Percentiles rank a stretch among this genome's conserved stretches.
Evolutionary conservation across 2,329 filamentous ascomycete genomes (phyloP).

Genomic region (Cordyceps militaris): DNA sequence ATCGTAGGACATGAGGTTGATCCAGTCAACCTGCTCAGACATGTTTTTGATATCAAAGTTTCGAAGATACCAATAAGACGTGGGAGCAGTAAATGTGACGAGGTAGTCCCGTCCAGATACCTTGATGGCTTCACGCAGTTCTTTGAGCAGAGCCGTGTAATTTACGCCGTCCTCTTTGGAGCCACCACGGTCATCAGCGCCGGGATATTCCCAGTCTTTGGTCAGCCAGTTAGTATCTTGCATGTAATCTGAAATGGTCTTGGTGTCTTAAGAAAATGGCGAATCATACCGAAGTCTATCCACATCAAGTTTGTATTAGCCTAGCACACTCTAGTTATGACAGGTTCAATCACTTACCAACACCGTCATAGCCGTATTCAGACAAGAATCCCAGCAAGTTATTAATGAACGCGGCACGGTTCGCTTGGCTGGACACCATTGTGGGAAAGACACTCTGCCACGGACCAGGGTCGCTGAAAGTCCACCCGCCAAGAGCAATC

Average conservation of each 20-base stretch:
- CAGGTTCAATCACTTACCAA: too few species aligned
- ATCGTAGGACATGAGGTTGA: conserved; percentile 15
- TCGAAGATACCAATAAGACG: conserved; percentile 21
- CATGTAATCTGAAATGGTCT: too few species aligned
- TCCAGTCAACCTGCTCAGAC: conserved; percentile 7
- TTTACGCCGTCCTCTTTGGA: conserved; percentile 15
- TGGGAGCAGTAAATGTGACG: conserved; percentile 16
- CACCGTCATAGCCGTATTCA: conserved; percentile 21
- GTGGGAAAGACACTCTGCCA: conserved; percentile 22
- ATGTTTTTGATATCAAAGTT: conserved; percentile 14
- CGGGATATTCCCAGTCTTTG: conserved; percentile 24
- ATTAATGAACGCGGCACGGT: conserved; percentile 29
- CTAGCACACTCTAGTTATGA: too few species aligned
- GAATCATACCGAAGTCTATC: too few species aligned
- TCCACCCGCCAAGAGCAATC: conserved; percentile 35
- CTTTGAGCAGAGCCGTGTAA: conserved; percentile 15
- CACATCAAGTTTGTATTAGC: too few species aligned
- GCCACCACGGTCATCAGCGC: conserved; percentile 11
- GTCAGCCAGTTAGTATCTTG: too few species aligned
- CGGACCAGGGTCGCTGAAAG: conserved; percentile 26
- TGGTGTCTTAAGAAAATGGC: too few species aligned
- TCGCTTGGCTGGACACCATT: conserved; percentile 17
- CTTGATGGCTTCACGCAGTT: conserved; percentile 12
- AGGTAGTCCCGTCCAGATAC: conserved; percentile 10
- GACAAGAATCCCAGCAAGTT: conserved; percentile 21